phyloP scores from a whole-genome alignment of 768 basidiomycete species.

The Tephrocybe rancida region DNA sequence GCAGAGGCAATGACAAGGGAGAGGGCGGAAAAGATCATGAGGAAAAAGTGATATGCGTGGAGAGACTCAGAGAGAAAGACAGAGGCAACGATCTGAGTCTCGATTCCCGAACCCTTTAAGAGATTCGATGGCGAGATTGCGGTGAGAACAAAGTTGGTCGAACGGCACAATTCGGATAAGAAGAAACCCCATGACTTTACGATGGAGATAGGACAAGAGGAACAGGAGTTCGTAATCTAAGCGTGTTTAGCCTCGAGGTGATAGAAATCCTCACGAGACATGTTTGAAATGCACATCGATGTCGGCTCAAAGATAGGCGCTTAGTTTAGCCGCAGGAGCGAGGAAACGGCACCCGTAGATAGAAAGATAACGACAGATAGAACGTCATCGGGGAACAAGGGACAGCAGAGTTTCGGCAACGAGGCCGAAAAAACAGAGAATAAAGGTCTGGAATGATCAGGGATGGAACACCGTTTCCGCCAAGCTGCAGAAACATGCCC shows the following conservation, averaged over 20 bases:
- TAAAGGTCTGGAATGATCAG: neutral
- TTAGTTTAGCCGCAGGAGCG: neutral
- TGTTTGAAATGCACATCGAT: neutral
- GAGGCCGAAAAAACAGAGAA: constrained; percentile 2
- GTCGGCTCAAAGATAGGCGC: neutral
- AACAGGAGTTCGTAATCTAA: neutral
- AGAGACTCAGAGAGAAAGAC: too few relatives aligned
- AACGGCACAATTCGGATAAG: neutral
- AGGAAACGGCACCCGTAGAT: neutral
- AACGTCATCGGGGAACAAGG: too few relatives aligned
- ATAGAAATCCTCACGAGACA: constrained; percentile 15
- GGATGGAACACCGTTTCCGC: neutral
- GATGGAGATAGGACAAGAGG: neutral
- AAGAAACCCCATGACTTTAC: neutral
- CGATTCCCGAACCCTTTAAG: too few relatives aligned
- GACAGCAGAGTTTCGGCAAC: neutral
- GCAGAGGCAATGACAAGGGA: constrained; percentile 22
- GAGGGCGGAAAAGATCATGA: constrained; percentile 14
- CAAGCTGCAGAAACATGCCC: neutral
- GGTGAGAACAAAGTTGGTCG: neutral
- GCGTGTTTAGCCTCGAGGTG: constrained; percentile 58
- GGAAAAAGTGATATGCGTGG: neutral
- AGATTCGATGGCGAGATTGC: neutral
- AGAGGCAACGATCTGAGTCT: too few relatives aligned
- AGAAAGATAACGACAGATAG: neutral